Conservation (phyloP, 306 rosid genomes). For the Purshia tridentata region DNA sequence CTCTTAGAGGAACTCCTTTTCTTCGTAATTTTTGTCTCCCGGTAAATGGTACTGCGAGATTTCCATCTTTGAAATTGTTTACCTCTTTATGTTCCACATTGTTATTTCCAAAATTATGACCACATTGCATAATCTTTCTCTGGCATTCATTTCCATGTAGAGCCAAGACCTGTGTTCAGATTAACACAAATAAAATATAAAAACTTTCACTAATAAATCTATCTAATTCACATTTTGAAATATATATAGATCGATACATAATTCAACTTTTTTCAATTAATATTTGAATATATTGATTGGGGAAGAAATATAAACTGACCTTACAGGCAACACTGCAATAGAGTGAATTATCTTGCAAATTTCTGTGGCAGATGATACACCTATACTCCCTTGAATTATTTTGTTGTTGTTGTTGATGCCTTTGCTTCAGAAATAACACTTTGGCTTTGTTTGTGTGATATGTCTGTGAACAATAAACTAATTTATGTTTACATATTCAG, state of each 20-base stretch:
- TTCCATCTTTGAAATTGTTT: neutral
- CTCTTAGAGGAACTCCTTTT: conserved; percentile 31
- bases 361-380: conserved; percentile 28
- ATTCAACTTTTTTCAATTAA: no score
- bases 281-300: no score
- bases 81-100: conserved; percentile 6
- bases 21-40: conserved; percentile 21
- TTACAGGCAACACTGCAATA: conserved; percentile 36
- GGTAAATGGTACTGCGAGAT: neutral
- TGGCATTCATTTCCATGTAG: conserved; percentile 7
- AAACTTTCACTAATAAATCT: no score
- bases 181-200: neutral
- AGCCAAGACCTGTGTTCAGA: conserved; percentile 12
- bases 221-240: no score
- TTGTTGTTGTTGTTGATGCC: conserved; percentile 12
- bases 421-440: conserved; percentile 36
- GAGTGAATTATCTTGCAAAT: conserved; percentile 29
- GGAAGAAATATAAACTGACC: conserved; percentile 9
- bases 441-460: conserved; percentile 34
- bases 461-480: conserved; percentile 19
- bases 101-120: neutral
- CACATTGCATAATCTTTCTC: neutral
- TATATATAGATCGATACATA: no score
- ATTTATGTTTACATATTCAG: neutral
- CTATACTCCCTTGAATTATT: conserved; percentile 9